Percentiles rank a stretch among this genome's conserved stretches.
These are phyloP conservation scores for Tylopilus sp. DNA, from an alignment of 1,284 basidiomycete species.

Conservation along the genomic window DNA sequence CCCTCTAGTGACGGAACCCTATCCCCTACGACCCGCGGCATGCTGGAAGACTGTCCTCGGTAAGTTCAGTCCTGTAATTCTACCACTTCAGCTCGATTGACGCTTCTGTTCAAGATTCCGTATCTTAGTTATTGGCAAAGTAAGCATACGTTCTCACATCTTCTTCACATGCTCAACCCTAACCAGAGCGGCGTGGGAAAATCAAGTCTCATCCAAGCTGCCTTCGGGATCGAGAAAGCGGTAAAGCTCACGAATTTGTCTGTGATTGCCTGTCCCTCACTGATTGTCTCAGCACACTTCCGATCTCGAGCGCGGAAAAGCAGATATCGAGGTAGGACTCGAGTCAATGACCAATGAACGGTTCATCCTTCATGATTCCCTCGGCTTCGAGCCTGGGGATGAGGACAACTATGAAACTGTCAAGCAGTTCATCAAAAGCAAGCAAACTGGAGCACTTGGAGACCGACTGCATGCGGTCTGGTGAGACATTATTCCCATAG, in stretches of 20 bases:
- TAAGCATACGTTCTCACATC: neutral
- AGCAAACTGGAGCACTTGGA: neutral
- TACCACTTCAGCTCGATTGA: neutral
- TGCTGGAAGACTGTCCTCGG: constrained; percentile 1
- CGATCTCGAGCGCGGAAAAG: neutral
- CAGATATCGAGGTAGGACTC: constrained; percentile 1
- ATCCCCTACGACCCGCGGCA: neutral
- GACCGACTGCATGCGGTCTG: constrained; percentile 4
- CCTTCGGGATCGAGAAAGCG: constrained; percentile 1
- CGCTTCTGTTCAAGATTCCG: constrained; percentile 1
- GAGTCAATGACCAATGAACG: neutral
- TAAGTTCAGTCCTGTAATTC: neutral
- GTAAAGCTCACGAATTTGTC: neutral
- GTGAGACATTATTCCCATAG: neutral
- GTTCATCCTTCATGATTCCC: constrained; percentile 7
- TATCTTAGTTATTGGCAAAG: constrained; percentile 8
- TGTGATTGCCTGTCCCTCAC: neutral
- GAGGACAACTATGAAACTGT: neutral
- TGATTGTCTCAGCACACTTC: neutral
- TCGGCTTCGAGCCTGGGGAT: constrained; percentile 3
- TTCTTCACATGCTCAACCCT: neutral
- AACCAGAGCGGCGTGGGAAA: constrained; percentile 1
- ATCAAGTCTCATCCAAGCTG: constrained; percentile 1
- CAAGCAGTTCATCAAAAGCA: neutral
- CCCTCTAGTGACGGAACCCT: too few species aligned